Percentiles rank a stretch among this genome's conserved stretches.
These are phyloP conservation scores for Zygosaccharomyces rouxii DNA, from an alignment of 805 yeast genomes.

Conservation along the genomic window DNA sequence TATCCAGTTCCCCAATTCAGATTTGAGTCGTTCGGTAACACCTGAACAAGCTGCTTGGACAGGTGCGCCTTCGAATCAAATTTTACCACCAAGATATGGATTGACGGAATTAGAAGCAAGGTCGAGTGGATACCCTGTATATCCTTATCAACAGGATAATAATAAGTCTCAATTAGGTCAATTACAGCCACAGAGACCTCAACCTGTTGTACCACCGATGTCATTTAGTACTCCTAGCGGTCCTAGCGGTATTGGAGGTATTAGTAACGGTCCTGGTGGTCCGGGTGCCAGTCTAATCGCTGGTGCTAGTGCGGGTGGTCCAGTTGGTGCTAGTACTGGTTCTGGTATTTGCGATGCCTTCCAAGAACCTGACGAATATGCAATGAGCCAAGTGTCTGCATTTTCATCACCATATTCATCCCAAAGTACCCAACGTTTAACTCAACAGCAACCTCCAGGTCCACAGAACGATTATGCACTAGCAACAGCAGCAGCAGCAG, in stretches of 20 bases:
- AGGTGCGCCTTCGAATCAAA: background rate
- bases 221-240: background rate
- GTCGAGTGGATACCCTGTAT: background rate
- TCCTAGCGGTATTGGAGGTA: background rate
- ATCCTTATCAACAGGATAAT: constrained; percentile 1
- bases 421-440: constrained; percentile 2
- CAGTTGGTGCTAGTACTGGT: background rate
- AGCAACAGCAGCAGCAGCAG: constrained; percentile 23
- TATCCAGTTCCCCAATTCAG: constrained; percentile 5
- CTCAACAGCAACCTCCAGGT: constrained; percentile 1
- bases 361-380: constrained; percentile 9
- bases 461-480: constrained; percentile 6
- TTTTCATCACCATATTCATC: constrained; percentile 15
- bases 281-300: background rate
- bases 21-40: constrained; percentile 4
- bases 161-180: background rate
- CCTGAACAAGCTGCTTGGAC: constrained; percentile 2
- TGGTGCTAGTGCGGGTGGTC: background rate
- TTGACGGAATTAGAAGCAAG: background rate
- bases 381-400: constrained; percentile 16
- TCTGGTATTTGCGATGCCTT: background rate
- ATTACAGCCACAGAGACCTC: background rate
- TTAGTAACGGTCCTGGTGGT: background rate
- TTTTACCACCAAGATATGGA: background rate
- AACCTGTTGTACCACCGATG: background rate